phyloP scores from a whole-genome alignment of 352 stramenopile genomes.

The Phytophthora melonis region DNA sequence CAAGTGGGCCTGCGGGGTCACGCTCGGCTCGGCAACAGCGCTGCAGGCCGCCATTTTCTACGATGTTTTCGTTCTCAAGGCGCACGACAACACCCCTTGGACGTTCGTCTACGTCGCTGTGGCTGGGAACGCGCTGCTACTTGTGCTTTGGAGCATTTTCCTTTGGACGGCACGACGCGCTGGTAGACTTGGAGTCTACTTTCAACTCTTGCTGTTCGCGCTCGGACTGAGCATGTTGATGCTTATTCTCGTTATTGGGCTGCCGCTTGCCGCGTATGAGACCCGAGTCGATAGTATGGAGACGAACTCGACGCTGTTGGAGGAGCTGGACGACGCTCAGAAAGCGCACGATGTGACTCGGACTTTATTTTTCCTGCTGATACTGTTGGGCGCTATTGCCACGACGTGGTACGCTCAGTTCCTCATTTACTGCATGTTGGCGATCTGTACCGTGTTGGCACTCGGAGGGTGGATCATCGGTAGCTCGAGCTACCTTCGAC shows the following conservation, averaged over 20 bases:
- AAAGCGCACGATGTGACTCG: constrained; percentile 51
- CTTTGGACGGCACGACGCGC: constrained; percentile 35
- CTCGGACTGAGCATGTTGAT: constrained; percentile 42
- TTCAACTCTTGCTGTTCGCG: constrained; percentile 46
- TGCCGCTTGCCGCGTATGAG: constrained; percentile 43
- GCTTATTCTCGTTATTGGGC: constrained; percentile 48
- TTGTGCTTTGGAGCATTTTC: constrained; percentile 33
- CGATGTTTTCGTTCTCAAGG: constrained; percentile 27
- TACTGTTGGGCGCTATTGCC: constrained; percentile 55
- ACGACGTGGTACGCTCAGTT: constrained; percentile 74
- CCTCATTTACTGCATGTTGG: constrained; percentile 45
- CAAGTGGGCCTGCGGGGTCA: constrained; percentile 40
- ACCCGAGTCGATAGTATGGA: constrained; percentile 1
- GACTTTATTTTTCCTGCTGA: constrained; percentile 62
- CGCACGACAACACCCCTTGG: constrained; percentile 37
- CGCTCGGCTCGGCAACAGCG: constrained; percentile 43
- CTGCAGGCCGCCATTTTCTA: constrained; percentile 54
- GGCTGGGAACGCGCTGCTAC: constrained; percentile 17
- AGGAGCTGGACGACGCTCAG: constrained; percentile 25
- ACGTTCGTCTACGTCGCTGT: constrained; percentile 36
- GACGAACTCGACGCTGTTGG: constrained; percentile 18
- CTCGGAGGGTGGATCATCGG: constrained; percentile 47
- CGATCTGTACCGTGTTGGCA: constrained; percentile 31
- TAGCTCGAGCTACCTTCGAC: constrained; percentile 30
- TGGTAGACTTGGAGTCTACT: constrained; percentile 33